phyloP scores from a whole-genome alignment of 495 filamentous ascomycete species.

The Alectoria sarmentosa region DNA sequence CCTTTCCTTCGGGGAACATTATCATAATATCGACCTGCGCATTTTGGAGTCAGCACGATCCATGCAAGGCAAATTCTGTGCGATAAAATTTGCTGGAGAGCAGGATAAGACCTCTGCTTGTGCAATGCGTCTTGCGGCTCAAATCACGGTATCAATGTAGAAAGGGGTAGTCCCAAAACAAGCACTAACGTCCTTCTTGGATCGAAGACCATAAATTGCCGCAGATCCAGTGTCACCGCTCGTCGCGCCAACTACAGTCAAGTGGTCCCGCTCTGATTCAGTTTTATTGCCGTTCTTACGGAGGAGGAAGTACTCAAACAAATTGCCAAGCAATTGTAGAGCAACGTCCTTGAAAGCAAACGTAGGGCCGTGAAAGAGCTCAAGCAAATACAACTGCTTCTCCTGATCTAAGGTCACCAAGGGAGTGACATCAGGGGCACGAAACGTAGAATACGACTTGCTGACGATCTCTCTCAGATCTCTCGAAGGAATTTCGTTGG shows the following conservation, averaged over 20 bases:
- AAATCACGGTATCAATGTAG: too few species aligned
- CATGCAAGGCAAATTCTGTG: too few species aligned
- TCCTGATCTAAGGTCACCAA: conserved; percentile 57
- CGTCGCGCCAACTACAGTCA: conserved; percentile 88
- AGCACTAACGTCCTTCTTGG: conserved; percentile 91
- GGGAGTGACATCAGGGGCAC: conserved; percentile 64
- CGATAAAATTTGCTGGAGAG: too few species aligned
- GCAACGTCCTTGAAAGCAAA: conserved; percentile 81
- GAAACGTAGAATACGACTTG: conserved; percentile 80
- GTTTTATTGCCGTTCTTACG: conserved; percentile 68
- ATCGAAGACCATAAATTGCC: conserved; percentile 93
- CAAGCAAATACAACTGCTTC: conserved; percentile 72
- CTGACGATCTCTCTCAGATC: conserved; percentile 78
- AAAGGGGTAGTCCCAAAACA: too few species aligned
- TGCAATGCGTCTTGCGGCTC: too few species aligned
- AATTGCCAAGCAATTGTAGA: conserved; percentile 84
- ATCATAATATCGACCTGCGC: too few species aligned
- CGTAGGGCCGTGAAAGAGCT: conserved; percentile 97
- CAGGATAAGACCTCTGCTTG: too few species aligned
- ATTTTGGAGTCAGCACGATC: too few species aligned
- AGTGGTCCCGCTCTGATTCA: conserved; percentile 60
- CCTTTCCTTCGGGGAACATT: conserved; percentile 73
- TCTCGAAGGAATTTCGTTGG: conserved; percentile 67
- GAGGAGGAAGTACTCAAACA: conserved; percentile 93
- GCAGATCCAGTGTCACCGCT: conserved; percentile 93